Evolutionary conservation across 2,329 filamentous ascomycete species (phyloP), one percentile per base, ranked within the genome.

Genomic region (Didymella lethalis): DNA sequence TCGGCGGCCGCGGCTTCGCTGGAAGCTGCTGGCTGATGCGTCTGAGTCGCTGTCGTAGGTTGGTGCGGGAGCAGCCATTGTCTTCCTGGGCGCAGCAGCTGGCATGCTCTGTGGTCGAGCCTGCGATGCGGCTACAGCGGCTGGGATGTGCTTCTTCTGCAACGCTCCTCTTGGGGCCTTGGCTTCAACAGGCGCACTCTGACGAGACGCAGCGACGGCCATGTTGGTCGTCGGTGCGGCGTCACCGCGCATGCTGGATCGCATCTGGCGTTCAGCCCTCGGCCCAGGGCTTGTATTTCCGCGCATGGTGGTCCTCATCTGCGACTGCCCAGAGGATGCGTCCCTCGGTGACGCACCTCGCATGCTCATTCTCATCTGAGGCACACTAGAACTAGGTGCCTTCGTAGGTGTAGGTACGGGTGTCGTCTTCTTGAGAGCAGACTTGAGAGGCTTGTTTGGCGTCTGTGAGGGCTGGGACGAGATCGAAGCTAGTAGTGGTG

Each of bases 1-100:
- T 2, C 58, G 58, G 57, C 79, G 73, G 36, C 83, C 78, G 61
- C 85, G 65, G 29, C 64, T 60, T 28, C 91, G 88, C 70, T 86
- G 90, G 80, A 97, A 97, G 73, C 92, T 96, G 77, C 91, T 96
- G 23, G 77, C 81, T 4, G 81, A 83, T 34, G 80, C 80, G 60
- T 77, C 77, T 16, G 76, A 78, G 54, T 82, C 80, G 48, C 79
- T 75, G n/a, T 77, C 72, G 40, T 75, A 73, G 1, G 71, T 73
- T 16, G 68, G 68, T 4, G 50, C 66, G 11, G 74, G 54, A 6
- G 71, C 64, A 10, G 71, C 64, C 50, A 59, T 55, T 11, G 64
- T 57, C 41, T 66, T 70, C 18, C 58, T 63, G 2, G 56, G 54
- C 11, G 54, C 23, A 16, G 58, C 47, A 18, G 57, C 67, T 41